Evolutionary conservation across 2,329 filamentous ascomycete species (phyloP).

Genomic region (Aspergillus ochraceus): DNA sequence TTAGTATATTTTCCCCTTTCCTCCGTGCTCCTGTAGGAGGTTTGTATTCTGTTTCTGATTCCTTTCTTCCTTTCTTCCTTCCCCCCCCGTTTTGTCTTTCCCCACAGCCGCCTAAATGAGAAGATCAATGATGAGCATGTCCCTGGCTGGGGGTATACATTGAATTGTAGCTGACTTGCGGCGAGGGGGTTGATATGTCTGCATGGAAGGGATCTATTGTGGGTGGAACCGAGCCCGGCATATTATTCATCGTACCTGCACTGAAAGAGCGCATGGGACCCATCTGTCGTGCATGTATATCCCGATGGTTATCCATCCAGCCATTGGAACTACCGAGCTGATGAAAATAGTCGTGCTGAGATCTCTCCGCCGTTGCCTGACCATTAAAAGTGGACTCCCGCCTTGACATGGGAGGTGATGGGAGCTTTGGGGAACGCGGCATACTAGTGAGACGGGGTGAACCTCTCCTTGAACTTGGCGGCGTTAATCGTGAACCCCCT

Average conservation of each 20-base stretch:
- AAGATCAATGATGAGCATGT: constrained; percentile 25
- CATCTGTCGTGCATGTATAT: constrained; percentile 22
- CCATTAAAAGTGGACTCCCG: constrained; percentile 36
- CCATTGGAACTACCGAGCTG: constrained; percentile 27
- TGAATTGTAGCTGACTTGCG: constrained; percentile 30
- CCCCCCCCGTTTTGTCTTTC: background rate
- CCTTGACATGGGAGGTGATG: constrained; percentile 37
- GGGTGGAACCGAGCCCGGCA: constrained; percentile 27
- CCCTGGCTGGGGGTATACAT: constrained; percentile 29
- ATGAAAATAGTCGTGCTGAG: constrained; percentile 31
- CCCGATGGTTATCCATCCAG: constrained; percentile 32
- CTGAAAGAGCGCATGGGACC: constrained; percentile 24
- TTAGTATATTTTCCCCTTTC: background rate
- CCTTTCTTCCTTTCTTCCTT: background rate
- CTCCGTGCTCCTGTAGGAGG: background rate
- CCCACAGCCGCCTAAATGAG: background rate
- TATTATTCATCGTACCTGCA: constrained; percentile 19
- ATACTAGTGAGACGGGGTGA: constrained; percentile 38
- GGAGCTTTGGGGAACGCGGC: constrained; percentile 35
- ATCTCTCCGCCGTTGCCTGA: constrained; percentile 25
- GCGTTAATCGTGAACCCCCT: constrained; percentile 42
- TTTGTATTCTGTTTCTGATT: background rate
- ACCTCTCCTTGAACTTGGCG: constrained; percentile 40
- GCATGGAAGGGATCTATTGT: constrained; percentile 31
- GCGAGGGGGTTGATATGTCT: constrained; percentile 29